Evolutionary conservation across 2,329 filamentous ascomycete genomes (phyloP), one percentile per base, ranked within the genome.

Genomic region (Paecilomyces sp.): DNA sequence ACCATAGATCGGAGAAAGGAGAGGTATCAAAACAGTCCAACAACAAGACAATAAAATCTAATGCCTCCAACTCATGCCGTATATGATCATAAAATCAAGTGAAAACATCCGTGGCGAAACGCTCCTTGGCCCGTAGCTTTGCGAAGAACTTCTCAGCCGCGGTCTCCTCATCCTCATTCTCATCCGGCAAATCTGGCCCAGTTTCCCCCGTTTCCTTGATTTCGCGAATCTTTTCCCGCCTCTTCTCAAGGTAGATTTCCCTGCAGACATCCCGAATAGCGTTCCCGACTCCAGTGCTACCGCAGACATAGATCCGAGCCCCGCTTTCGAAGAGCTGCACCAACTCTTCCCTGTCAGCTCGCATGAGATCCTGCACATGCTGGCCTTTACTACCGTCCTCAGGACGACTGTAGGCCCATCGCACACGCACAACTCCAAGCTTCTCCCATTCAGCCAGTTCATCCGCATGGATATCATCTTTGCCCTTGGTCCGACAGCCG

Each of bases 221-320:
- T 57, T 75, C 72, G 28, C 73, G 66, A 5, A 76, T 72, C 25
- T 78, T 71, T 56, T 67, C 64, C 3, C 54, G 51, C 7, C 66
- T 59, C 31, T 59, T 62, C 53, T 71, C 66, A n/a, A 75, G 62
- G 12, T 68, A 68, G 15, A 80, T 73, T 33, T 62, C 56, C 34
- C 75, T 70, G 7, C 74, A 69, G 3, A 74, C 74, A 5, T 76
- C 74, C 60, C 77, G 75, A 15, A 85, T 74, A 0, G 74, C 81
- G 57, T 79, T 77, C 18, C 80, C 81, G 1, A 85, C 74, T 13
- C 74, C 75, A 3, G 77, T 75, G 52, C 83, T 84, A 3, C 88
- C 88, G 68, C 88, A 91, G 1, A 89, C 81, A 66, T 84, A 90
- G 0, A 88, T 73, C 66, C 82, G 82, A 0, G 86, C 82, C 0